These are phyloP conservation scores for Colletotrichum spaethianum DNA, from an alignment of 2,329 filamentous ascomycete species.

Conservation along the genomic window DNA sequence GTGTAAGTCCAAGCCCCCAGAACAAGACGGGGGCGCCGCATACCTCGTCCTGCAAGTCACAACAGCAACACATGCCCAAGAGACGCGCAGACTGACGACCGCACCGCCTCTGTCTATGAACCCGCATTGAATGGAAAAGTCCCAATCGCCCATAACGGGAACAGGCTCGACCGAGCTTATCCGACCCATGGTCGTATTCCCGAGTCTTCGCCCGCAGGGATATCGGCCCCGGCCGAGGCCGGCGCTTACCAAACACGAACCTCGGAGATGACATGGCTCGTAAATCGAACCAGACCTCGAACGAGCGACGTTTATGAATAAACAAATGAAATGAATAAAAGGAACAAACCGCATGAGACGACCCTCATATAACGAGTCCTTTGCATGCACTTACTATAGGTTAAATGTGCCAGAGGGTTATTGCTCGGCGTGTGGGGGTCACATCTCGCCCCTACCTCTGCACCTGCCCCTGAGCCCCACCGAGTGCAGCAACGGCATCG, in stretches of 20 bases:
- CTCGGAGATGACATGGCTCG: too few species aligned
- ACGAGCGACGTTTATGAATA: too few species aligned
- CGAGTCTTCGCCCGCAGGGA: background rate
- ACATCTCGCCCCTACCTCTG: background rate
- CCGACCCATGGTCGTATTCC: background rate
- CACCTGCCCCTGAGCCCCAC: too few species aligned
- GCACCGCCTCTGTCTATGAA: too few species aligned
- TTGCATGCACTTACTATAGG: too few species aligned
- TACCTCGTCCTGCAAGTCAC: background rate
- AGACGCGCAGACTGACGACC: background rate
- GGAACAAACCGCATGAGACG: too few species aligned
- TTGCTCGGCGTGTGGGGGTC: background rate
- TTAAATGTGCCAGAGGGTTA: background rate
- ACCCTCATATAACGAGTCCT: too few species aligned
- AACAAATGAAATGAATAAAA: too few species aligned
- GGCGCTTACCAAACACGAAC: background rate
- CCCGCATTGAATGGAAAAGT: too few species aligned
- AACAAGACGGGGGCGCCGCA: background rate
- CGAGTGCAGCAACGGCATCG: background rate
- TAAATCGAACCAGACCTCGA: too few species aligned
- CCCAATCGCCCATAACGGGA: background rate
- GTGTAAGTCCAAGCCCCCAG: background rate
- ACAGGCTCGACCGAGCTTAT: background rate
- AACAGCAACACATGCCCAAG: background rate
- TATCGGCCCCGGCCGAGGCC: background rate